A percentile compares a stretch with the other conserved stretches of the same genome.
Conservation (phyloP, 306 rosid species). For the Cyamopsis tetragonoloba region DNA sequence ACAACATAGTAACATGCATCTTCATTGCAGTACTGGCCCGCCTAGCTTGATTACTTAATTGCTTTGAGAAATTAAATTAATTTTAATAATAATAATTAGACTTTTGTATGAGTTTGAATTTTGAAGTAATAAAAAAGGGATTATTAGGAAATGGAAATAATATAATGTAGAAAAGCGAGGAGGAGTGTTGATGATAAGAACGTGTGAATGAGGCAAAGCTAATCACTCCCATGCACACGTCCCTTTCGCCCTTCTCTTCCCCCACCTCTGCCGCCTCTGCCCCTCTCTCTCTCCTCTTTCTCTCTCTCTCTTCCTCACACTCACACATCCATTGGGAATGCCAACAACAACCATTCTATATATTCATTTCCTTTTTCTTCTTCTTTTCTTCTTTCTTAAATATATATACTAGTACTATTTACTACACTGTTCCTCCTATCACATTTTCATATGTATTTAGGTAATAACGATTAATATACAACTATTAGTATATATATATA, state of each 20-base stretch:
- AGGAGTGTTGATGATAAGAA: slow-evolving; percentile 89
- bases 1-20: slow-evolving; percentile 14
- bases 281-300: too few species aligned
- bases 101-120: too few species aligned
- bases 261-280: slow-evolving; percentile 61
- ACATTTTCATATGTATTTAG: too few species aligned
- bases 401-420: too few species aligned
- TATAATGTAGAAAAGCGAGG: slow-evolving; percentile 76
- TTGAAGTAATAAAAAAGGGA: too few species aligned
- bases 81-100: too few species aligned
- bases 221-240: slow-evolving; percentile 93
- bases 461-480: too few species aligned
- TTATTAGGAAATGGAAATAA: slow-evolving; percentile 59
- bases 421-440: not conserved
- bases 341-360: too few species aligned
- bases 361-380: slow-evolving; percentile 28
- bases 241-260: slow-evolving; percentile 71
- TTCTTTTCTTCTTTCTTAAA: not conserved
- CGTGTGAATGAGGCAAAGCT: slow-evolving; percentile 74
- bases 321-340: slow-evolving; percentile 43
- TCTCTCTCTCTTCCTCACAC: slow-evolving; percentile 28
- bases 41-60: too few species aligned
- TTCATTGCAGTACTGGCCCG: slow-evolving; percentile 27
- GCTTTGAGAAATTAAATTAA: too few species aligned
- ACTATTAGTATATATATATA: too few species aligned